Evolutionary conservation across 108 stramenopile species (phyloP), one percentile per base, ranked within the genome.

Genomic region (Nitzschia sp.): DNA sequence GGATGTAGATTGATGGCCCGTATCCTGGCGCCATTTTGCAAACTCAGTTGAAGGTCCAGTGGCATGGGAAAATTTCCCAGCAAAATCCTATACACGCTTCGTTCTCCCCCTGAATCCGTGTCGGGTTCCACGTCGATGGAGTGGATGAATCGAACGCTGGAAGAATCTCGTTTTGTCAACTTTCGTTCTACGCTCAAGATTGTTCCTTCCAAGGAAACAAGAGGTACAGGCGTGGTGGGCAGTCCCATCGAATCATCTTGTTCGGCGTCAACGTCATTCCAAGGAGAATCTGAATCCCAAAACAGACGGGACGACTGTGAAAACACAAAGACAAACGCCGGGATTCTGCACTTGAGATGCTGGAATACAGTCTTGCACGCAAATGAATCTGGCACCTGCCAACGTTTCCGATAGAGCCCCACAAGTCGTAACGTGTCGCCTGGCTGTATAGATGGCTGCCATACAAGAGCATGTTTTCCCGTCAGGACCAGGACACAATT

Each of bases 1-100:
- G 30, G 24, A 63, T 94, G 93, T 54, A 94, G 59, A 59, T 94
- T 91, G 28, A 85, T 31, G 36, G 82, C 93, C 60, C 85, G 63
- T 11, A 94, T 51, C 36, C 82, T 65, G 30, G 85, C 78, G 28
- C 87, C 90, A 18, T 45, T 51, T 49, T 76, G 79, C 25, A 92
- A 48, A 48, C 89, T 85, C 25, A 72, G 71, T 23, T 67, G 64
- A 5, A 84, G 18, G 42, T 65, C 64, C 18, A 78, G 66, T 34
- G 84, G 38, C 71, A 86, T 74, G 1, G 87, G 81, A 77, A 82
- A 91, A 64, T 83, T 76, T 29, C 76, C 64, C 17, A 90, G 59
- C 56, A 82, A 72, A 23, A 71, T 59, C 19, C 32, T 46, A 59
- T 17, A 19, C n/a, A 19, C n/a, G 21, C 21, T 51, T 51, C 21